Evolutionary conservation across 495 filamentous ascomycete genomes (phyloP).

Genomic region (Chaetomium tenue): DNA sequence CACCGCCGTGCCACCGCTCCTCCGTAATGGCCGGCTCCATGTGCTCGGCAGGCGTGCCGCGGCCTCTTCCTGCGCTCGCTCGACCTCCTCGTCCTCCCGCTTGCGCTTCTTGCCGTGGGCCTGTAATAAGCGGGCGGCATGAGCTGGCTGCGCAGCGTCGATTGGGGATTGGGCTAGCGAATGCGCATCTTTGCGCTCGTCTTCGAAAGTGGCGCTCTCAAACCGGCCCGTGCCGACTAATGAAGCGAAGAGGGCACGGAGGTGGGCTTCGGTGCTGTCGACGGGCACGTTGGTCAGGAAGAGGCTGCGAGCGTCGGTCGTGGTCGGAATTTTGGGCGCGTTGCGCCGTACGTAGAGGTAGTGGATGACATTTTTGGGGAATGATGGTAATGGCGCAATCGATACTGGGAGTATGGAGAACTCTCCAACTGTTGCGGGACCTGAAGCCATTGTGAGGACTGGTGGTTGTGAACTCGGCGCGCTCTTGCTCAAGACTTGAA

Average conservation of each 20-base stretch:
- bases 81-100: constrained; percentile 52
- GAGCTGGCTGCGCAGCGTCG: constrained; percentile 39
- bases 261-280: constrained; percentile 73
- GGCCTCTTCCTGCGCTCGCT: constrained; percentile 53
- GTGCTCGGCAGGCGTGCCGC: constrained; percentile 58
- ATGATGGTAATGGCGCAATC: constrained; percentile 61
- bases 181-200: constrained; percentile 37
- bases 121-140: constrained; percentile 40
- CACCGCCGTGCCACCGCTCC: constrained; percentile 72
- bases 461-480: background rate
- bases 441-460: constrained; percentile 34
- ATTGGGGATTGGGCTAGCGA: constrained; percentile 22
- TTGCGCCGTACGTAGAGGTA: constrained; percentile 85
- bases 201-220: constrained; percentile 71
- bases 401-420: constrained; percentile 56
- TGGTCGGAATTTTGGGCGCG: constrained; percentile 69
- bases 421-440: constrained; percentile 38
- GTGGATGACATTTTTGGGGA: constrained; percentile 62
- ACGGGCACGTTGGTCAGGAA: constrained; percentile 86
- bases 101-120: constrained; percentile 68
- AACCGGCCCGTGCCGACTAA: constrained; percentile 72
- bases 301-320: constrained; percentile 69
- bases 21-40: constrained; percentile 72
- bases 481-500: background rate
- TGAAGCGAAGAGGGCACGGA: constrained; percentile 68